These are phyloP conservation scores for Alternaria ventricosa DNA, from an alignment of 2,329 filamentous ascomycete genomes.

Conservation along the genomic window DNA sequence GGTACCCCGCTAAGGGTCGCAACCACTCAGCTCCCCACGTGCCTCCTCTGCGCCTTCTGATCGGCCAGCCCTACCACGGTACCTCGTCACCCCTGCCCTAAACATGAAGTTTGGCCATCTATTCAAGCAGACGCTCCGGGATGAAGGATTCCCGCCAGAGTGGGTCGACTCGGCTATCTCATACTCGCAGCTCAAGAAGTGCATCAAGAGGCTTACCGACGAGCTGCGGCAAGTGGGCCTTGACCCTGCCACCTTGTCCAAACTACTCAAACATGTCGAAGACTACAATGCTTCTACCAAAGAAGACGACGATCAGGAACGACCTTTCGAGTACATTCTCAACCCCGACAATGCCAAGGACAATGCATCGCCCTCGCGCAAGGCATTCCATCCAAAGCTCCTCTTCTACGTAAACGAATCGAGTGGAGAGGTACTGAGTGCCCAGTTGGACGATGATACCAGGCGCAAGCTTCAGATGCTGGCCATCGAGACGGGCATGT, in stretches of 20 bases:
- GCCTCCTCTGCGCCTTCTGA: slow-evolving; percentile 27
- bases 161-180: slow-evolving; percentile 78
- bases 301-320: slow-evolving; percentile 33
- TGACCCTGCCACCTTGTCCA: slow-evolving; percentile 71
- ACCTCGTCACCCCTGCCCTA: neutral
- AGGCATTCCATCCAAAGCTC: slow-evolving; percentile 68
- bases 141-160: slow-evolving; percentile 76
- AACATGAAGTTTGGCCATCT: slow-evolving; percentile 86
- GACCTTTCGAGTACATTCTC: slow-evolving; percentile 48
- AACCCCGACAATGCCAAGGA: slow-evolving; percentile 18
- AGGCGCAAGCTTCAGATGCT: slow-evolving; percentile 68
- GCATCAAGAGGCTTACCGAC: slow-evolving; percentile 77
- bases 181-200: slow-evolving; percentile 86
- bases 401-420: slow-evolving; percentile 72
- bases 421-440: slow-evolving; percentile 72
- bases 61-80: slow-evolving; percentile 29
- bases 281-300: slow-evolving; percentile 40
- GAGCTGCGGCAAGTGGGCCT: slow-evolving; percentile 76
- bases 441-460: slow-evolving; percentile 70
- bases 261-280: slow-evolving; percentile 62
- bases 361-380: slow-evolving; percentile 17
- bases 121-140: slow-evolving; percentile 72
- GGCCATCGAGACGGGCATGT: slow-evolving; percentile 56
- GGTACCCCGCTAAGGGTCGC: slow-evolving; percentile 17
- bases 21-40: slow-evolving; percentile 33